Conservation (phyloP, 257 asterid species). For the Scutellaria minor region DNA sequence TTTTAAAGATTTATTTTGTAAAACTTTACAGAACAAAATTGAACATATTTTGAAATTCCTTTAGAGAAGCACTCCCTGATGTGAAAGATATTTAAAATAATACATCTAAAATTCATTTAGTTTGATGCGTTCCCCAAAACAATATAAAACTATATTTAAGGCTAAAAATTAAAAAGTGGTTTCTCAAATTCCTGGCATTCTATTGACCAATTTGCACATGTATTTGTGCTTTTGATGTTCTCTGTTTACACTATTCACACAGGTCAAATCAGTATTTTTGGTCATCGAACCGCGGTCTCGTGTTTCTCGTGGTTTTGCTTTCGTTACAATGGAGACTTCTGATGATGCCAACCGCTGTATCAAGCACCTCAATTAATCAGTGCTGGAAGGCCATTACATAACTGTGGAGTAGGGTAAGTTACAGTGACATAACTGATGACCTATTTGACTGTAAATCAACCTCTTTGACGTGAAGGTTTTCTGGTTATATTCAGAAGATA, state of each 20-base stretch:
- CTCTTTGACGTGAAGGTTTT: constrained; percentile 90
- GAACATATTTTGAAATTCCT: background rate
- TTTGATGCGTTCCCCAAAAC: background rate
- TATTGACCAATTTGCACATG: constrained; percentile 7
- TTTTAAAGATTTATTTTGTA: background rate
- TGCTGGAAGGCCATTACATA: constrained; percentile 91
- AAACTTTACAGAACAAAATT: background rate
- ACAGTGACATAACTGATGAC: constrained; percentile 43
- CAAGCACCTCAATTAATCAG: constrained; percentile 91
- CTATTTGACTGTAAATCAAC: constrained; percentile 48
- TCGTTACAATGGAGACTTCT: constrained; percentile 74
- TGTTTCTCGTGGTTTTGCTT: constrained; percentile 95
- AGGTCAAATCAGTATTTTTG: constrained; percentile 86
- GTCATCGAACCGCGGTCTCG: constrained; percentile 96
- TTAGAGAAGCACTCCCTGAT: background rate
- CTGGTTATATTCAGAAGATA: constrained; percentile 96
- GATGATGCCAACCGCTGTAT: constrained; percentile 93
- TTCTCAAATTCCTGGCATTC: constrained; percentile 11
- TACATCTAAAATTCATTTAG: background rate
- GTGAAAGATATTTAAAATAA: background rate
- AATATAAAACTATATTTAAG: background rate
- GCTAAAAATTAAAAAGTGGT: background rate
- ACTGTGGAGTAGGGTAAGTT: constrained; percentile 94
- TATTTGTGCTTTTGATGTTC: constrained; percentile 23
- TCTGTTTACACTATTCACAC: constrained; percentile 22